These are phyloP conservation scores for Jamesozyma hellenica DNA, from an alignment of 805 yeast species.

Conservation along the genomic window DNA sequence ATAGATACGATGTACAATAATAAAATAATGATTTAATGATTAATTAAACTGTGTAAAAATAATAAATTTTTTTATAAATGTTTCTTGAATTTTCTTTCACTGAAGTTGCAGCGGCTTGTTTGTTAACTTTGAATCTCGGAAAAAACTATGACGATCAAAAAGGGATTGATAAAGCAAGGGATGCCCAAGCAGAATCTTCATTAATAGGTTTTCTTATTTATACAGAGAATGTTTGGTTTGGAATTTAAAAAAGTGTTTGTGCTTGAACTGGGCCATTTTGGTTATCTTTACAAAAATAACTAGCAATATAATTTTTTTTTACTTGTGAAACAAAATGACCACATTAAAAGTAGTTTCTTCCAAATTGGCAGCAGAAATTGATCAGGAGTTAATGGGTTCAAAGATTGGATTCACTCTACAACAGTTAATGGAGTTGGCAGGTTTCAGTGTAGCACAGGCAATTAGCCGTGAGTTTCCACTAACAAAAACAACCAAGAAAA, in stretches of 20 bases:
- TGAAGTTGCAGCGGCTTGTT: no score
- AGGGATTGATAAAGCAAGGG: no score
- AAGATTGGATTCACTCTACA: conserved; percentile 36
- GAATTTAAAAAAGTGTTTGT: no score
- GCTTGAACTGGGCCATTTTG: no score
- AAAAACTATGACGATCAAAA: no score
- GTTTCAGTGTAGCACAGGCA: conserved; percentile 86
- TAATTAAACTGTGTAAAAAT: background rate
- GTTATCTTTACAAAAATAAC: no score
- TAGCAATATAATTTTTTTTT: no score
- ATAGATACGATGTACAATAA: background rate
- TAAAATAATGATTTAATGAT: background rate
- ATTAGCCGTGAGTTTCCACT: conserved; percentile 56
- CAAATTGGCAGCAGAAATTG: conserved; percentile 62
- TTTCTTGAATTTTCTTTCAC: background rate
- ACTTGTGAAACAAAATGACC: no score
- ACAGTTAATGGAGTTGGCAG: conserved; percentile 84
- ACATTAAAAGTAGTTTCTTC: conserved; percentile 35
- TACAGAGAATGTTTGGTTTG: no score
- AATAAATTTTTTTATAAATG: background rate
- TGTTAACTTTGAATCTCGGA: no score
- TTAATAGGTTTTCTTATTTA: no score
- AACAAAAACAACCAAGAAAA: conserved; percentile 28
- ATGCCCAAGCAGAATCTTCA: no score
- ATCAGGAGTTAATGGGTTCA: conserved; percentile 76